Percentiles rank a stretch among this genome's conserved stretches.
Conservation (phyloP, 1,139 yeast species). For the Candida sanyaensis region DNA sequence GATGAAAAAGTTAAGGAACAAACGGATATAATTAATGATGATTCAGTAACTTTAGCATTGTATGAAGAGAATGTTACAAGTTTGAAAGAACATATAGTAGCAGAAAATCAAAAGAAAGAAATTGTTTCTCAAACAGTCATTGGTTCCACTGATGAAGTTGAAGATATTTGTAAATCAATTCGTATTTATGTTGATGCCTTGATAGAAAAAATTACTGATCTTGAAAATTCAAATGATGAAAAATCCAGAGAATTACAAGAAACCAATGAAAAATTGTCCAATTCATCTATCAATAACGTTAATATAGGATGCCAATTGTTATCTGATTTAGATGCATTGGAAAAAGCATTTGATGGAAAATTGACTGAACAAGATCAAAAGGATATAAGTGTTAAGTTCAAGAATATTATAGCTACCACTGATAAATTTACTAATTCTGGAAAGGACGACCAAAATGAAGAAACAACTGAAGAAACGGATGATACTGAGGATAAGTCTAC, state of each 20-base stretch:
- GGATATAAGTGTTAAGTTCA: neutral
- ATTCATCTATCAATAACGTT: neutral
- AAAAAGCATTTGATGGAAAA: neutral
- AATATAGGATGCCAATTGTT: constrained; percentile 1
- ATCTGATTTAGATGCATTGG: neutral
- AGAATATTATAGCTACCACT: neutral
- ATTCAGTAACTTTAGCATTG: neutral
- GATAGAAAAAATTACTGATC: neutral
- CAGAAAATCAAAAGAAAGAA: neutral
- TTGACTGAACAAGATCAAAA: neutral
- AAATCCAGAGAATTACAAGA: neutral
- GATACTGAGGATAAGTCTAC: neutral
- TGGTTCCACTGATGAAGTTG: neutral
- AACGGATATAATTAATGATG: neutral
- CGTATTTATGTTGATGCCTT: constrained; percentile 3
- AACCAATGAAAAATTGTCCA: neutral
- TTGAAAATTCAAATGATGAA: neutral
- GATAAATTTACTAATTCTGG: neutral
- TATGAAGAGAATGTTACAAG: neutral
- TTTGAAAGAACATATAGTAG: neutral
- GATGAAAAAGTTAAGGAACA: constrained; percentile 5
- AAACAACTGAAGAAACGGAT: too few relatives aligned
- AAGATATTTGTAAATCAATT: neutral
- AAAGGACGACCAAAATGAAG: neutral
- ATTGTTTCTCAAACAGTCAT: neutral